Evolutionary conservation across 345 rosid genomes (phyloP), one percentile per base, ranked within the genome.

Genomic region (Boechera divaricarpa): DNA sequence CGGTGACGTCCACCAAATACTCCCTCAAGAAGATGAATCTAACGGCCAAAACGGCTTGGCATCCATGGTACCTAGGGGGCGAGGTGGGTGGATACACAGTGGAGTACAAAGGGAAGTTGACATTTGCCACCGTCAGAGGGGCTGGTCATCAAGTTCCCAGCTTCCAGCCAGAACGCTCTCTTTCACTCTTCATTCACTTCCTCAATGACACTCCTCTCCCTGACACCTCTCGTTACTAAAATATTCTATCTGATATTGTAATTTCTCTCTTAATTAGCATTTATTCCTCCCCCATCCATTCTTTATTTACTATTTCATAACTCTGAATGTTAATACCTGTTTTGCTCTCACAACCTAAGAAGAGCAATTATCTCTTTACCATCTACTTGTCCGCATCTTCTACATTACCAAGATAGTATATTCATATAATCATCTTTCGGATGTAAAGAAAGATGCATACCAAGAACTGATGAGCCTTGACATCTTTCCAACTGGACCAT

Each of bases 91-190:
- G 97, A 24, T 89, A 86, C 59, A 88, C 95, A 1, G 83, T 89
- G 69, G 92, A 85, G 42, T 94, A 90, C 79, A 59, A 85, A 77
- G 91, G 80, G 51, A 89, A 84, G 38, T 33, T 92, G 69, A 94
- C 92, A 41, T 87, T 90, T 70, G 88, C 91, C 0, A 92, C 94
- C 3, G 94, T 92, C 11, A 83, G 97, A 84, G 95, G 86, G 16
- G 97, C 98, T 42, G 98, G 98, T 18, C 98, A 92, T 77, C 85
- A 89, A 75, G 97, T 92, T 16, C 97, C 98, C 8, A 92, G 95
- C 67, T 92, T 78, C 80, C 95, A 92, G 76, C 98, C 98, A 2
- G 62, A 74, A 47, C 82, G 97, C 51, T 89, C 97, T 21, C 97
- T 94, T 72, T 81, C 97, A 5, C 77, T 94, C 24, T 69, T 92